Conservation (phyloP, 352 stramenopile species). For the Phytophthora brassicae region DNA sequence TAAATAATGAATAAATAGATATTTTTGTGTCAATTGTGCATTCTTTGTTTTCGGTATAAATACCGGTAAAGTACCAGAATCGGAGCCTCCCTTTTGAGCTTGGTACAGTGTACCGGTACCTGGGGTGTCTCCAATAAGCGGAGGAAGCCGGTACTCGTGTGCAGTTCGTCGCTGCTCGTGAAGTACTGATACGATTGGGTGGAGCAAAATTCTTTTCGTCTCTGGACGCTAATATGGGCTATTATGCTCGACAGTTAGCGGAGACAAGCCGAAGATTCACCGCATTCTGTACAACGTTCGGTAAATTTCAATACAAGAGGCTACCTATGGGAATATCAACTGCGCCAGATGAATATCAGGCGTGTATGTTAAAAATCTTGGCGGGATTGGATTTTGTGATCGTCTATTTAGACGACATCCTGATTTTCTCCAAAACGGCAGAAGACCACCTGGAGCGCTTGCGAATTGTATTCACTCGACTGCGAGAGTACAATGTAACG, state of each 20-base stretch:
- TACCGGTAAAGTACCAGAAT: no score
- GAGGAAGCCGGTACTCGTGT: no score
- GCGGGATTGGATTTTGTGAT: neutral
- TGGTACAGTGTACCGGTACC: no score
- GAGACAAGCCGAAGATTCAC: neutral
- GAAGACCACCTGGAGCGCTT: slow-evolving; percentile 4
- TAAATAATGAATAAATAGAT: no score
- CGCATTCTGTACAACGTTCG: neutral
- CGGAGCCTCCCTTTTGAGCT: no score
- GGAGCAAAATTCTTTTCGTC: slow-evolving; percentile 14
- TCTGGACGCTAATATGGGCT: slow-evolving; percentile 18
- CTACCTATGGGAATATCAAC: slow-evolving; percentile 7
- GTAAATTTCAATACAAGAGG: neutral
- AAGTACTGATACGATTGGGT: slow-evolving; percentile 1
- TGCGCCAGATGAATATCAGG: slow-evolving; percentile 6
- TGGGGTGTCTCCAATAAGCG: no score
- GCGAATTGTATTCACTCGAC: neutral
- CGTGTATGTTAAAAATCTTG: neutral
- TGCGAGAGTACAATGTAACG: neutral
- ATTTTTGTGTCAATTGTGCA: no score
- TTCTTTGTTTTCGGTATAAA: no score
- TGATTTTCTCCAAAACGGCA: neutral
- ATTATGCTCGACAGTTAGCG: slow-evolving; percentile 7
- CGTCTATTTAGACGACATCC: slow-evolving; percentile 1
- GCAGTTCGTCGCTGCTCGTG: no score